Percentiles rank a stretch among this genome's conserved stretches.
phyloP scores from a whole-genome alignment of 495 filamentous ascomycete genomes.

The Lasiosphaeria hispida region DNA sequence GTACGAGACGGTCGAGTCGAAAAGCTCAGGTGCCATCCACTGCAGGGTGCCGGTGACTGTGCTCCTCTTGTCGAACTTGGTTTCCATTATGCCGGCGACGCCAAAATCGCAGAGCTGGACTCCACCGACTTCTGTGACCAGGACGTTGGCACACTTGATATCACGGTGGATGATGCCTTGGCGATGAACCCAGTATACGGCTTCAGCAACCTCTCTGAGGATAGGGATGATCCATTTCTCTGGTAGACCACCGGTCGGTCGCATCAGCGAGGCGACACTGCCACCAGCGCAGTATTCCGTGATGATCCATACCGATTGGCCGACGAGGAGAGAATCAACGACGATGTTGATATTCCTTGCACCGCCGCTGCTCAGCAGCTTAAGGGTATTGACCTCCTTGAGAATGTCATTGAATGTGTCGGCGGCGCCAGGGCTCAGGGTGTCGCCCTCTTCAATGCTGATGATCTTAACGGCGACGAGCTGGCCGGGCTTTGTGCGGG shows the following conservation, averaged over 20 bases:
- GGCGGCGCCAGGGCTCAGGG: slow-evolving; percentile 8
- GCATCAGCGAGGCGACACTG: slow-evolving; percentile 19
- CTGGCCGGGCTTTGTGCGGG: slow-evolving; percentile 8
- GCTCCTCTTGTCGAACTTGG: slow-evolving; percentile 21
- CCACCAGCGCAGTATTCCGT: slow-evolving; percentile 21
- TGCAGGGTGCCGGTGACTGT: slow-evolving; percentile 19
- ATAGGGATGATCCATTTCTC: slow-evolving; percentile 23
- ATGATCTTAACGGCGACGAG: slow-evolving; percentile 22
- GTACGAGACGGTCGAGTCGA: slow-evolving; percentile 17
- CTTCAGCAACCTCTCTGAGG: slow-evolving; percentile 19
- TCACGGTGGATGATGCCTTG: slow-evolving; percentile 21
- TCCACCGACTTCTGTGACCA: slow-evolving; percentile 16
- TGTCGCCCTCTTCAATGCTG: slow-evolving; percentile 22
- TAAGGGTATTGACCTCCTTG: slow-evolving; percentile 19
- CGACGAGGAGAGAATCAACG: slow-evolving; percentile 17
- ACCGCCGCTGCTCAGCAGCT: slow-evolving; percentile 15
- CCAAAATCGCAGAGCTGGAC: slow-evolving; percentile 21
- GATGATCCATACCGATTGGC: slow-evolving; percentile 20
- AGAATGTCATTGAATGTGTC: slow-evolving; percentile 21
- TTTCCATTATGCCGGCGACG: slow-evolving; percentile 20
- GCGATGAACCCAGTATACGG: slow-evolving; percentile 19
- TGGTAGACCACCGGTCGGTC: slow-evolving; percentile 12
- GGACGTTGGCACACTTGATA: slow-evolving; percentile 22
- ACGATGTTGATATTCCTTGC: slow-evolving; percentile 18
- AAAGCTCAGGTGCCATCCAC: slow-evolving; percentile 22